Percentiles rank a stretch among this genome's conserved stretches.
These are phyloP conservation scores for Aegilops sharonensis DNA, from an alignment of 176 grass and related monocot genomes.

Conservation along the genomic window DNA sequence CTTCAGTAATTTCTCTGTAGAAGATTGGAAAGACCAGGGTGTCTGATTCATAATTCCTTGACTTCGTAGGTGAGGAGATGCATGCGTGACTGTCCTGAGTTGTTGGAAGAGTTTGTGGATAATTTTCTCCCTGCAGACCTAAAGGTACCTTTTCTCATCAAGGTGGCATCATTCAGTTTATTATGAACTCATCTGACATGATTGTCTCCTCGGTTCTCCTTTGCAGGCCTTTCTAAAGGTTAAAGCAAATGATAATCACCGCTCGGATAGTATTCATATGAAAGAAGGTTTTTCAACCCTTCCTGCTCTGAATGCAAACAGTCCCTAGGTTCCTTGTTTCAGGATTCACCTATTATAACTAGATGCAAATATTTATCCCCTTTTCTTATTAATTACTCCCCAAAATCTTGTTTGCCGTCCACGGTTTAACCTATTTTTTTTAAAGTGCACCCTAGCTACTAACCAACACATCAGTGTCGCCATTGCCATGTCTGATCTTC, in stretches of 20 bases:
- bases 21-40: not conserved
- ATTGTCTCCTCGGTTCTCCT: not conserved
- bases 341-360: not conserved
- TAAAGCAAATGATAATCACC: slow-evolving; percentile 30
- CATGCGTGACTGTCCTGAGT: not conserved
- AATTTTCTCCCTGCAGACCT: slow-evolving; percentile 3
- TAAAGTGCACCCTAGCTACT: not conserved
- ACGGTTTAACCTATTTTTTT: not conserved
- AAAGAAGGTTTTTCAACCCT: not conserved
- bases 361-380: not conserved
- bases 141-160: not conserved
- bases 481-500: not conserved
- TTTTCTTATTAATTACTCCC: not conserved
- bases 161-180: not conserved
- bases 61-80: slow-evolving; percentile 12
- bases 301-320: not conserved
- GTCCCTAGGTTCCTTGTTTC: not conserved
- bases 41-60: not conserved
- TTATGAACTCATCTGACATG: slow-evolving; percentile 2
- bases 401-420: not conserved
- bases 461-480: not conserved
- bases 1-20: not conserved
- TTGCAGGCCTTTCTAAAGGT: not conserved
- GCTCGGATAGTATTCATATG: not conserved
- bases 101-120: slow-evolving; percentile 23